Conservation (phyloP, 192 early-diverging fungal genomes). For the Coemansia sp. region DNA sequence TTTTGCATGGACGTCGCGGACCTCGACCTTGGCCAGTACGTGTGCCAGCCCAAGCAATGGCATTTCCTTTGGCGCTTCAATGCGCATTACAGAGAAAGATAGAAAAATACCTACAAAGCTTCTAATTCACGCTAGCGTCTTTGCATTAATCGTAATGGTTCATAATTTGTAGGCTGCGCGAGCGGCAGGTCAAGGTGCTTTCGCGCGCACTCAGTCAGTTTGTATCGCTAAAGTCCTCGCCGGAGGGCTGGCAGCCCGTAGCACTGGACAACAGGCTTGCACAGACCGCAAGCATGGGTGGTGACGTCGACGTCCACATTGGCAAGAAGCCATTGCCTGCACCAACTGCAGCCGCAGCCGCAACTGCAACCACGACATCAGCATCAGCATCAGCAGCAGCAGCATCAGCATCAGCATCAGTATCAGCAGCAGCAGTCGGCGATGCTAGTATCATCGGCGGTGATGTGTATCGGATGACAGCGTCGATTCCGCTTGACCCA, state of each 20-base stretch:
- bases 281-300: slow-evolving; percentile 15
- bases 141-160: not conserved
- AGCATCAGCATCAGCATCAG: not conserved
- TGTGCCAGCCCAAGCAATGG: not conserved
- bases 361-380: not conserved
- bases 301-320: slow-evolving; percentile 46
- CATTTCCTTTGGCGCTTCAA: no score
- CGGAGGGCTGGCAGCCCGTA: slow-evolving; percentile 41
- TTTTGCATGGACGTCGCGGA: slow-evolving; percentile 17
- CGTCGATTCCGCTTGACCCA: slow-evolving; percentile 42
- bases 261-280: slow-evolving; percentile 5
- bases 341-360: no score
- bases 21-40: slow-evolving; percentile 44
- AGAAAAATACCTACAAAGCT: no score
- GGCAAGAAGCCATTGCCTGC: slow-evolving; percentile 9
- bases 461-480: slow-evolving; percentile 46
- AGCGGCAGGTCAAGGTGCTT: slow-evolving; percentile 46
- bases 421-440: not conserved
- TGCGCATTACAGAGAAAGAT: no score
- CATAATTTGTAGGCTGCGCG: slow-evolving; percentile 28
- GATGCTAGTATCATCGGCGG: no score
- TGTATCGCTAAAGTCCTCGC: slow-evolving; percentile 45
- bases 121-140: not conserved
- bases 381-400: not conserved
- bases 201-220: slow-evolving; percentile 46